phyloP scores from a whole-genome alignment of 2,329 filamentous ascomycete species.

The Cladorrhinum sp. region DNA sequence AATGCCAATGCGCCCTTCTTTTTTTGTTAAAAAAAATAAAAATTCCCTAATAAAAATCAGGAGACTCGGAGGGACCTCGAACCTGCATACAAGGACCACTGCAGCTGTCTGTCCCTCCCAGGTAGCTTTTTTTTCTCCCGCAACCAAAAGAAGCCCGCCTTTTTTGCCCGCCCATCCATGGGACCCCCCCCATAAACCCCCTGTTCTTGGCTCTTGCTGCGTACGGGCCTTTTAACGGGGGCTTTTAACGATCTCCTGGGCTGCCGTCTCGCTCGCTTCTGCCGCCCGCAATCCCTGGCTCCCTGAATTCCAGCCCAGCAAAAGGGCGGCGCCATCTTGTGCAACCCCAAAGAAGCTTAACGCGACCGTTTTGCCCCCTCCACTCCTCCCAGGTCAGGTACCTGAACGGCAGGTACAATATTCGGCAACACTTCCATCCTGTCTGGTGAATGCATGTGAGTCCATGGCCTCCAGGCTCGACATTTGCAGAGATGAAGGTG shows the following conservation, averaged over 20 bases:
- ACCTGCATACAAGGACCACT: conserved; percentile 5
- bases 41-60: no score
- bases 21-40: not conserved
- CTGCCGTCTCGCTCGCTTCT: conserved; percentile 14
- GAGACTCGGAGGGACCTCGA: conserved; percentile 18
- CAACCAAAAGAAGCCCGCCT: not conserved
- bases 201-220: conserved; percentile 13
- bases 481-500: not conserved
- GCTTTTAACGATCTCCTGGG: conserved; percentile 19
- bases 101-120: conserved; percentile 12
- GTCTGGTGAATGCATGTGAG: not conserved
- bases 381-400: not conserved
- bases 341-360: conserved; percentile 16
- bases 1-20: conserved; percentile 23
- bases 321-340: conserved; percentile 11
- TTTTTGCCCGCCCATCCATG: not conserved
- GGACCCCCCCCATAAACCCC: conserved; percentile 1
- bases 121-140: not conserved
- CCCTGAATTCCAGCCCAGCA: conserved; percentile 17
- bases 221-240: conserved; percentile 12
- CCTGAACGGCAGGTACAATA: conserved; percentile 1
- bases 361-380: conserved; percentile 8
- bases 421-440: not conserved
- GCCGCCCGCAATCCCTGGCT: conserved; percentile 18
- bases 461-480: not conserved